These are phyloP conservation scores for Phialocephala subalpina DNA, from an alignment of 2,329 filamentous ascomycete genomes.

Conservation along the genomic window DNA sequence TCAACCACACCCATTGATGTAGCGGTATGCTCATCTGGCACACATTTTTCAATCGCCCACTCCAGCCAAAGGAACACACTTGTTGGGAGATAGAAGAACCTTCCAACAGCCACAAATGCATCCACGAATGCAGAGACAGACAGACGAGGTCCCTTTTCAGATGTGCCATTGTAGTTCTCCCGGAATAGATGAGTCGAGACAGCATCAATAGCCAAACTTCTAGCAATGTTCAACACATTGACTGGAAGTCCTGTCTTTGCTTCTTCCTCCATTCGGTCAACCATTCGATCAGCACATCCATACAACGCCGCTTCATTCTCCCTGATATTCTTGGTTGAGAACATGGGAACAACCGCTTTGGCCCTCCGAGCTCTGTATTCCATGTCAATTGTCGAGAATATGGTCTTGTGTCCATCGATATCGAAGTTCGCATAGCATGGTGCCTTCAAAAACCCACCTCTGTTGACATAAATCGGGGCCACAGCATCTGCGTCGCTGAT, in stretches of 20 bases:
- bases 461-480: constrained; percentile 57
- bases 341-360: constrained; percentile 58
- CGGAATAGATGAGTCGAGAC: constrained; percentile 62
- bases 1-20: constrained; percentile 49
- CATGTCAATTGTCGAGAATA: constrained; percentile 57
- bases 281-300: constrained; percentile 51
- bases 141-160: constrained; percentile 43
- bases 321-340: constrained; percentile 55
- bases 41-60: constrained; percentile 46
- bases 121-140: constrained; percentile 60
- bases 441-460: constrained; percentile 61
- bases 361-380: constrained; percentile 52
- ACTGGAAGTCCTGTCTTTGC: constrained; percentile 44
- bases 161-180: constrained; percentile 55
- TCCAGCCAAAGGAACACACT: constrained; percentile 47
- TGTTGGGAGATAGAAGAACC: constrained; percentile 61
- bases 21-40: constrained; percentile 46
- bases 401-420: constrained; percentile 60
- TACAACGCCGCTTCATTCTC: constrained; percentile 49
- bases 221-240: constrained; percentile 57
- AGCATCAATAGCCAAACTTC: constrained; percentile 60
- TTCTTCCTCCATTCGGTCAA: constrained; percentile 50
- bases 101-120: constrained; percentile 60
- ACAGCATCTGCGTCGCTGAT: constrained; percentile 45
- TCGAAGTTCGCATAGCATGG: constrained; percentile 62